These are phyloP conservation scores for Xylariaceae sp. DNA, from an alignment of 2,329 filamentous ascomycete species.

Conservation along the genomic window DNA sequence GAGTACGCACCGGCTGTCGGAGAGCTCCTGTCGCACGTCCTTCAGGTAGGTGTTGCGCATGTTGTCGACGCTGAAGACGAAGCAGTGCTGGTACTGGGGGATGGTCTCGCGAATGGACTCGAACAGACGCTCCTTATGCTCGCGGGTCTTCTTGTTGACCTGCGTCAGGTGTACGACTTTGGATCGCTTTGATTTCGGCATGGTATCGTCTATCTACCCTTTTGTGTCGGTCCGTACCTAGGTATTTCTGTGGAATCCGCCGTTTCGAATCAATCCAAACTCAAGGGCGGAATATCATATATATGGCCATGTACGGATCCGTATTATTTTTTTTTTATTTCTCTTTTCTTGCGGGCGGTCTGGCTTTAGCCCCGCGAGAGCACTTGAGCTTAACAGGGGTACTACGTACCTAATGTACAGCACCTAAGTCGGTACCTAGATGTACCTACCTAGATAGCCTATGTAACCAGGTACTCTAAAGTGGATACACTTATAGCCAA, in stretches of 20 bases:
- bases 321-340: too few relatives aligned
- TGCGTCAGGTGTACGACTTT: conserved; percentile 89
- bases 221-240: too few relatives aligned
- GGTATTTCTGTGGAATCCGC: too few relatives aligned
- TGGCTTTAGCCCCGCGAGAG: neutral
- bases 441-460: too few relatives aligned
- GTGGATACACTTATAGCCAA: too few relatives aligned
- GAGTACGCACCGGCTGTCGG: conserved; percentile 73
- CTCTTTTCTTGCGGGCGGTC: neutral
- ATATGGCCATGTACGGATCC: neutral
- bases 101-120: conserved; percentile 83
- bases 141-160: conserved; percentile 89
- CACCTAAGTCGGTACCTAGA: neutral
- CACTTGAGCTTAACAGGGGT: neutral
- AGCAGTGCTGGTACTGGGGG: conserved; percentile 85
- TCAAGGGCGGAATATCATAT: conserved; percentile 5
- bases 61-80: conserved; percentile 92
- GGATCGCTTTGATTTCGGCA: conserved; percentile 96
- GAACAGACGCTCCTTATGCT: conserved; percentile 89
- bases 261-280: too few relatives aligned
- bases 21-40: conserved; percentile 81
- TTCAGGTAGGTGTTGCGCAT: conserved; percentile 98
- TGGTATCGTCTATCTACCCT: conserved; percentile 44
- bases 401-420: too few relatives aligned
- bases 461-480: too few relatives aligned